Conservation (phyloP, 805 yeast genomes). For the Candida maesae region DNA sequence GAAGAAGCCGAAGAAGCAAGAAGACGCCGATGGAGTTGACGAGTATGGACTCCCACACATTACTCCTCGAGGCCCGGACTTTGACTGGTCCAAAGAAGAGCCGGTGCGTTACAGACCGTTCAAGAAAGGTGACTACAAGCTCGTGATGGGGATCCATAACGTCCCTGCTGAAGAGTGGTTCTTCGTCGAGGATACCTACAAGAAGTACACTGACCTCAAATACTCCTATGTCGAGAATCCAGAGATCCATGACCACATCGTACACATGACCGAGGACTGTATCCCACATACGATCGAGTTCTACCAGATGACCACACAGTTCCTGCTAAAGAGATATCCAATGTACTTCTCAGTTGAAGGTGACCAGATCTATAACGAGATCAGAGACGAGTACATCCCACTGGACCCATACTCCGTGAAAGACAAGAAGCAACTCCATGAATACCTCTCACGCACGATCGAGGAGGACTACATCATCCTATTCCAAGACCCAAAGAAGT, state of each 20-base stretch:
- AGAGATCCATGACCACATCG: slow-evolving; percentile 31
- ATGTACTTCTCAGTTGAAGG: slow-evolving; percentile 23
- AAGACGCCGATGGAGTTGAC: too few species aligned
- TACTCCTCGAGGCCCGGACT: slow-evolving; percentile 32
- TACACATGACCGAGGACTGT: slow-evolving; percentile 31
- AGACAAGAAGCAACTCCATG: slow-evolving; percentile 18
- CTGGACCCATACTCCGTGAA: slow-evolving; percentile 24
- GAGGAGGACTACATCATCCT: slow-evolving; percentile 47
- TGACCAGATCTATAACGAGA: slow-evolving; percentile 23
- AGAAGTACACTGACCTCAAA: slow-evolving; percentile 39
- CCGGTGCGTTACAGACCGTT: slow-evolving; percentile 55
- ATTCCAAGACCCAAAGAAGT: slow-evolving; percentile 35
- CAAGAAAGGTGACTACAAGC: slow-evolving; percentile 52
- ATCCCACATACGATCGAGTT: slow-evolving; percentile 24
- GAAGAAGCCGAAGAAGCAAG: neutral
- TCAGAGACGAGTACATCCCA: slow-evolving; percentile 25
- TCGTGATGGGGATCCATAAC: slow-evolving; percentile 60
- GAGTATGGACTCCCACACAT: slow-evolving; percentile 9
- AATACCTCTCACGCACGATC: slow-evolving; percentile 17
- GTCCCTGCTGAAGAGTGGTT: slow-evolving; percentile 52
- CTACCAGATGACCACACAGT: slow-evolving; percentile 22
- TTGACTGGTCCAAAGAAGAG: slow-evolving; percentile 40
- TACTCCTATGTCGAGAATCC: slow-evolving; percentile 32
- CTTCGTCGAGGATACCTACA: slow-evolving; percentile 57
- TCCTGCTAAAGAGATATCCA: slow-evolving; percentile 26